Base-by-base conservation (phyloP, 2,329 filamentous ascomycete species). In the Davidsoniella eucalypti region DNA sequence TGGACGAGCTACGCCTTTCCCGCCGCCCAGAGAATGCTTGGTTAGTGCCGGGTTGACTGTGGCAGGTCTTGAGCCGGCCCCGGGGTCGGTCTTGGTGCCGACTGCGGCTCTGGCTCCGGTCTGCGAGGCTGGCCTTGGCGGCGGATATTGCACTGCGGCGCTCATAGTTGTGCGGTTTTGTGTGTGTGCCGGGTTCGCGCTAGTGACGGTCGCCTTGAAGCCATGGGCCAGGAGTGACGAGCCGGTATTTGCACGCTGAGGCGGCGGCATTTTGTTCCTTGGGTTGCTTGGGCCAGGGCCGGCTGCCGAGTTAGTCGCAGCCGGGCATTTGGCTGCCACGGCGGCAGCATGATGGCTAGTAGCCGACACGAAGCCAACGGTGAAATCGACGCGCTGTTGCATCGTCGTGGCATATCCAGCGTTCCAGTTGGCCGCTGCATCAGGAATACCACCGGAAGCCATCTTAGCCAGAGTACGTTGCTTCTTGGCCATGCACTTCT, bases 361-460 rank as follows among this genome's bases (percentile, higher is more conserved):
- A 2, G 78, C 76, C 8, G 75, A 75, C n/a, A 75, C 76, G 55
- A 85, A 84, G 0, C 75, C 78, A 49, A 79, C 69, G 0, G 77
- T 82, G 53, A 84, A 84, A 0, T 64, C 69, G 0, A 70, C 63
- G 0, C 71, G 64, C 49, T 70, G 66, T 43, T 76, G 72, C 76
- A 83, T 82, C 0, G 78, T 83, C 4, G 78, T 82, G 4, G 64
- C 57, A 52, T 77, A 75, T 46, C 66, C 67, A 6, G 66, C 64
- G 47, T 65, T 57, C 66, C 68, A 68, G 25, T 56, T 58, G 52
- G 63, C 23, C 59, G 61, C 52, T 60, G 63, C 25, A 60, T 58
- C 49, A 63, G 65, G 3, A 55, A 51, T 10, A 56, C 57, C 57
- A 40, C 55, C 61, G 40, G 45, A 51, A 38, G 55, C 54, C 52